A percentile compares a stretch with the other conserved stretches of the same genome.
These are phyloP conservation scores for Nitzschia sp. DNA, from an alignment of 108 stramenopile genomes.

Conservation along the genomic window DNA sequence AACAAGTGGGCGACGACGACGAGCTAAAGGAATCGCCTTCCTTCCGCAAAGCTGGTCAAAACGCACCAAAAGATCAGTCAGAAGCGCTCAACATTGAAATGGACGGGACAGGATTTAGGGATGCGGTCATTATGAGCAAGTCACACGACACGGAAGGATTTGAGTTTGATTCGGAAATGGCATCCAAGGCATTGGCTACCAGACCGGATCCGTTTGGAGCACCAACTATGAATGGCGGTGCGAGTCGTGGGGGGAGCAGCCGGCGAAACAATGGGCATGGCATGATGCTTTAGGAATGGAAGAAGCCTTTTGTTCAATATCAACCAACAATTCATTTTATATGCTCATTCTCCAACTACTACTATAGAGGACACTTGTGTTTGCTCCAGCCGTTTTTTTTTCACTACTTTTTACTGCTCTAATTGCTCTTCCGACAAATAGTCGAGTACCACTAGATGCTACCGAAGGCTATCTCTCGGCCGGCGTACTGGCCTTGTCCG, in stretches of 20 bases:
- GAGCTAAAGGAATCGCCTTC: background rate
- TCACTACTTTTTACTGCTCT: no score
- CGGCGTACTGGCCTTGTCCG: no score
- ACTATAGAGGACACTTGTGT: no score
- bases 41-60: conserved; percentile 5
- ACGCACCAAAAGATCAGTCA: conserved; percentile 36
- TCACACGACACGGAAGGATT: background rate
- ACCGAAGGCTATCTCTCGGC: no score
- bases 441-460: no score
- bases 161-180: conserved; percentile 14
- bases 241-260: background rate
- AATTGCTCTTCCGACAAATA: no score
- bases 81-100: conserved; percentile 38
- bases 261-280: conserved; percentile 8
- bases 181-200: background rate
- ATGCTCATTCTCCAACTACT: no score
- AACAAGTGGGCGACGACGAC: conserved; percentile 1
- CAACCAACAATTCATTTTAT: no score
- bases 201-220: background rate
- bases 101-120: conserved; percentile 33
- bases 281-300: conserved; percentile 14
- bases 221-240: background rate
- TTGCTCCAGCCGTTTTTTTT: no score
- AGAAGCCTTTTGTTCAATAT: no score
- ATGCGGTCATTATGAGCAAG: conserved; percentile 12